Evolutionary conservation across 345 rosid species (phyloP), one percentile per base, ranked within the genome.

Genomic region (Linum lewisii): DNA sequence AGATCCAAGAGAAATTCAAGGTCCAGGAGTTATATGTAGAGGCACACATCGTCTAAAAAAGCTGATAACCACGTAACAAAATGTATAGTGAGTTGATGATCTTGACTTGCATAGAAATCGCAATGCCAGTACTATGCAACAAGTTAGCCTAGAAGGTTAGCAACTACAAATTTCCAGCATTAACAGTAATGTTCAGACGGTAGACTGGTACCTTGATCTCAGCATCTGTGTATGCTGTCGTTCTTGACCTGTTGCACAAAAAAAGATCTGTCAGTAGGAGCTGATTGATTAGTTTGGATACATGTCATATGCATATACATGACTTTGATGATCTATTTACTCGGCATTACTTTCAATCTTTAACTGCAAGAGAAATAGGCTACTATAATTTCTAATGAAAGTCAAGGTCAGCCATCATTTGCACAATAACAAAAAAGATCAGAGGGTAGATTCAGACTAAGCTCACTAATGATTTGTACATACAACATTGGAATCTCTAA

Each of bases 141-240:
- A 16, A 42, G 14, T 42, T 42, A 11, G 47, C 16, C 1, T 42
- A 42, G 47, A 42, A 42, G 47, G 47, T 16, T 4, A 9, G 4
- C 16, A 5, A 42, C 18, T 11, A 42, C 16, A 0, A 42, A 16
- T 11, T 7, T 11, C 55, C 6, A n/a, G 20, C 16, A 52, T 21
- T 52, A 52, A 16, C 47, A 11, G 14, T 42, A 42, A 29, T 29
- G 34, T 5, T 29, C 34, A 42, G 47, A 42, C 15, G 47, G 14
- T 42, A 42, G 51, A 42, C 22, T 5, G 18, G 25, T 83, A 88
- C 97, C 98, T 93, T 93, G 71, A 93, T 84, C 80, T 93, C 99
- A 59, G 83, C 86, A 74, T 93, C 97, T 25, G 97, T 79, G 65
- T 86, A 93, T 34, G 97, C 91, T 54, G 75, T 66, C 66, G 58